Evolutionary conservation across 352 stramenopile species (phyloP), one percentile per base, ranked within the genome.

Genomic region (Thraustochytrium sp.): DNA sequence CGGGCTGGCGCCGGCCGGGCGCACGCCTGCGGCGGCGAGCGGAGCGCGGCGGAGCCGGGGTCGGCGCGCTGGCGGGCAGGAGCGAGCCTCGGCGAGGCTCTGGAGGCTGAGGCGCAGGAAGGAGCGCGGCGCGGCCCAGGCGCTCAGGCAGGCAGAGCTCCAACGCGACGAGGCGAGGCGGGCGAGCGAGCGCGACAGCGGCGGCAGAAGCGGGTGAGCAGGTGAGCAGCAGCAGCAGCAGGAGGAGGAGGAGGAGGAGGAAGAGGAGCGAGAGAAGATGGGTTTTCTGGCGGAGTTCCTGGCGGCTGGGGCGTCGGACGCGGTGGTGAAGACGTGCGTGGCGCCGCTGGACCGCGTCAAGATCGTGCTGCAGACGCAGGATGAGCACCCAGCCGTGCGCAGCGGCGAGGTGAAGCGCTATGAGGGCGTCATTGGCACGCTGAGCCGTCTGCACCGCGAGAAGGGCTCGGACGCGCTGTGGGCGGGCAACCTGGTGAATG

Each of bases 351-450:
- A 96, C 87, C 89, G 92, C 29, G 88, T 95, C 26, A 96, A 96
- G 87, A 87, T 96, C 40, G 84, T 96, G 42, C 87, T 95, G 76
- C 92, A 95, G 85, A 91, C 92, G 46, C 90, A 93, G 84, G 90
- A 93, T 90, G 91, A 91, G 73, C 95, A 96, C 90, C 92, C 91
- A 37, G 92, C 92, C 85, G 95, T 96, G 88, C 94, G 92, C 84
- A 91, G 85, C 54, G 91, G 91, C 85, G 90, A 95, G 86, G 90
- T 96, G 46, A 75, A 87, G 18, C 89, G 91, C 74, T 96, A 95
- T 88, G 94, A 88, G 56, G 91, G 92, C 51, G 94, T 96, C 85
- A 87, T 91, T 49, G 90, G 96, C 89, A 93, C 89, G 87, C 95
- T 96, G 86, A 88, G 87, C 59, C 92, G 93, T 85, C 90, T 97